phyloP scores from a whole-genome alignment of 441 rosid genomes.

The Corymbia calophylla region DNA sequence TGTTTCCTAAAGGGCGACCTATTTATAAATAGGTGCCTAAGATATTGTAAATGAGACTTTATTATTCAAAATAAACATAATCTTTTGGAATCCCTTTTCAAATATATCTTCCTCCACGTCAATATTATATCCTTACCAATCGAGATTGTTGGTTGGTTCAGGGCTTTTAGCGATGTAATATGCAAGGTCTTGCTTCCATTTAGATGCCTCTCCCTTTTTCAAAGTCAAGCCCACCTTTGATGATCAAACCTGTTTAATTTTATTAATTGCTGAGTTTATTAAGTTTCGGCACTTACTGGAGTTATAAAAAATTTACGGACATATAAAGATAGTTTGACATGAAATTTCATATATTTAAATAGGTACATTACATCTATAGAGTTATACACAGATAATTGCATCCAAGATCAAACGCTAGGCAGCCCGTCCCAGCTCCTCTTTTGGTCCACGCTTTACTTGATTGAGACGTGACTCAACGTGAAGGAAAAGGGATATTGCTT shows the following conservation, averaged over 20 bases:
- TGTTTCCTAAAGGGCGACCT: too few species aligned
- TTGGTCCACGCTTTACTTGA: background rate
- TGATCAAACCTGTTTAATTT: background rate
- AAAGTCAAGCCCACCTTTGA: background rate
- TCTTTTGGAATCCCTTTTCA: too few species aligned
- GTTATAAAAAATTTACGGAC: background rate
- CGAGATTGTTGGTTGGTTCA: background rate
- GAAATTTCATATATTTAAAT: background rate
- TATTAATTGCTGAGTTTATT: background rate
- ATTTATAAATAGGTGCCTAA: too few species aligned
- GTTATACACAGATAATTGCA: background rate
- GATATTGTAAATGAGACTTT: too few species aligned
- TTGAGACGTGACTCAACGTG: background rate
- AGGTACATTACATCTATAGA: too few species aligned
- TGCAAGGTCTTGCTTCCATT: too few species aligned
- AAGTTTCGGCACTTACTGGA: background rate
- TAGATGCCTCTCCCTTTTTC: too few species aligned
- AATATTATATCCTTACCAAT: background rate
- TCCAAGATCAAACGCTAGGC: background rate
- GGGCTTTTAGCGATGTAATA: background rate
- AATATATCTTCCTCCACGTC: too few species aligned
- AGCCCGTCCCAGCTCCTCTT: background rate
- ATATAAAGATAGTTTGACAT: background rate
- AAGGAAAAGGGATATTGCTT: background rate
- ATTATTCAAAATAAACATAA: too few species aligned